phyloP scores from a whole-genome alignment of 208 protist species.

The Acanthamoeba lenticulata region DNA sequence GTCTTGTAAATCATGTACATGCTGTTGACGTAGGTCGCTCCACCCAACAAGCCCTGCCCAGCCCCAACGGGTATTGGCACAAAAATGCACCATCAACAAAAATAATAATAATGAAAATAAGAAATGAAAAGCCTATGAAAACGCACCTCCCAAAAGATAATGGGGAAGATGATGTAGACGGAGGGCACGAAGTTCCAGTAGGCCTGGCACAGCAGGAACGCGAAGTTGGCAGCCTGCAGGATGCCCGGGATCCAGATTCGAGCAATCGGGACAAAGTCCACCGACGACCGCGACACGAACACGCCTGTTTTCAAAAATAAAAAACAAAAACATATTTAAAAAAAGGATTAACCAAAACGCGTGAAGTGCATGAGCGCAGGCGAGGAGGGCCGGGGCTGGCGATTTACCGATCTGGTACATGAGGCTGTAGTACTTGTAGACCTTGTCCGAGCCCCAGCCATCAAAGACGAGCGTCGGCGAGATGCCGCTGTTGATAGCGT shows the following conservation, averaged over 20 bases:
- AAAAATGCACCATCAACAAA: not conserved
- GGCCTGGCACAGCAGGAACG: conserved; percentile 63
- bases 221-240: conserved; percentile 69
- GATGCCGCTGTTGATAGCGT: conserved; percentile 71
- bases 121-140: no score
- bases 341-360: no score
- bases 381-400: not conserved
- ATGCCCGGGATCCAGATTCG: conserved; percentile 46
- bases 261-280: conserved; percentile 62
- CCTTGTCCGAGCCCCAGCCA: not conserved
- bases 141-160: conserved; percentile 3
- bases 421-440: conserved; percentile 70
- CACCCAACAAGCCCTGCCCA: conserved; percentile 73
- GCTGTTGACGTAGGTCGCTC: conserved; percentile 74
- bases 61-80: no score
- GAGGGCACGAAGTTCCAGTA: conserved; percentile 63
- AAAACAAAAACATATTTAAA: no score
- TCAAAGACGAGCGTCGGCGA: not conserved
- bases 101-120: no score
- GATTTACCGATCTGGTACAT: conserved; percentile 59
- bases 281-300: conserved; percentile 57
- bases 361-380: not conserved
- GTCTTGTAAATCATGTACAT: conserved; percentile 71
- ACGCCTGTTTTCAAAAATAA: no score
- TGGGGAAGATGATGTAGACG: conserved; percentile 40